Evolutionary conservation across 2,329 filamentous ascomycete species (phyloP), one percentile per base, ranked within the genome.

Genomic region (Cercospora canescens): DNA sequence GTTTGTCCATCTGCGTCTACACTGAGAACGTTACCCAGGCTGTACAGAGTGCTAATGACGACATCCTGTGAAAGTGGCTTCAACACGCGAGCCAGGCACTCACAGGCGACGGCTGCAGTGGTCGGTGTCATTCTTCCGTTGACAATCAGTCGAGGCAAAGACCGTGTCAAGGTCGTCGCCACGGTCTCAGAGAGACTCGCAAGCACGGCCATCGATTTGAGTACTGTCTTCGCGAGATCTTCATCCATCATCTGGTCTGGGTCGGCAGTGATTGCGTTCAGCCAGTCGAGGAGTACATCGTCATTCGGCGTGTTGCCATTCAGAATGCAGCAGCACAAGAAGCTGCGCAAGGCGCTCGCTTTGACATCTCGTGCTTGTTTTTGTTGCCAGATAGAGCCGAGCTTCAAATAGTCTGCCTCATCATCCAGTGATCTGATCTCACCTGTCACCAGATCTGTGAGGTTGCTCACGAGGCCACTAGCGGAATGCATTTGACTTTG

Each of bases 11-110:
- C 81, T 6, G 85, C 84, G 55, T 87, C 88, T 5, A 93, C 89
- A 72, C 93, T 97, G 14, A 99, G 84, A 4, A 97, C 91, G 76
- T 99, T 99, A 21, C 95, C 95, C n/a, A 99, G 85, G 0, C 93
- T 95, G 79, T 99, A 99, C 9, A 99, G 83, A 1, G 94, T 98
- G 5, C 94, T 96, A 71, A 99, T 98, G 37, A 97, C 87, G 37
- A 93, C 90, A 81, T 99, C 95, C 73, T 96, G 91, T 1, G 95
- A 96, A 12, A 98, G 85, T 73, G 90, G 85, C 71, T 89, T 90
- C 63, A 99, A 82, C 18, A 96, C 88, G 70, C 89, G 90, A 2
- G 94, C 93, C 35, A 99, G 83, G 72, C 91, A 95, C 70, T 89
- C 88, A n/a, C 94, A 93, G 30, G 94, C 94, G 35, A 94, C 85